phyloP scores from a whole-genome alignment of 768 basidiomycete species.

The Phaffia tasmanica region DNA sequence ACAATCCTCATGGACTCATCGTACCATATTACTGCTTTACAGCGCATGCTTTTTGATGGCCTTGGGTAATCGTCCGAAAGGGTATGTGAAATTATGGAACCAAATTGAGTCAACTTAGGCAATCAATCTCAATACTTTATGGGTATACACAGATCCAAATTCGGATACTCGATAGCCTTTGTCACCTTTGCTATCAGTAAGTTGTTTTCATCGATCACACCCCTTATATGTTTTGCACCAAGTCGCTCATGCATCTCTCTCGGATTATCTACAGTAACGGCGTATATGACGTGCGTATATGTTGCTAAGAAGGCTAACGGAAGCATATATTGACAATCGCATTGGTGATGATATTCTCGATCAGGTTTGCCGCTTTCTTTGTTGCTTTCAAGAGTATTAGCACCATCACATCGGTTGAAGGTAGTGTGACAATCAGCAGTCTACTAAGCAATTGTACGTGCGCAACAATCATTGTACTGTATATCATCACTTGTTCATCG shows the following conservation, averaged over 20 bases:
- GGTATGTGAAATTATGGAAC: constrained; percentile 38
- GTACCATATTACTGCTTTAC: neutral
- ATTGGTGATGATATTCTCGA: no score
- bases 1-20: neutral
- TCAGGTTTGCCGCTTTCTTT: constrained; percentile 46
- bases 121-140: neutral
- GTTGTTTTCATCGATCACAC: neutral
- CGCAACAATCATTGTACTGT: constrained; percentile 27
- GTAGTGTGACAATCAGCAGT: constrained; percentile 44
- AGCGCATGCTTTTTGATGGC: constrained; percentile 67
- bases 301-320: no score
- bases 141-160: constrained; percentile 41
- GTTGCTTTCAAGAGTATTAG: constrained; percentile 72
- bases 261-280: constrained; percentile 45
- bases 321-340: no score
- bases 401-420: constrained; percentile 45
- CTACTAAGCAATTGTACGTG: constrained; percentile 52
- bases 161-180: constrained; percentile 73
- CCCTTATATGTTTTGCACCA: neutral
- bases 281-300: constrained; percentile 68
- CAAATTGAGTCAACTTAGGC: neutral
- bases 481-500: constrained; percentile 37
- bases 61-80: constrained; percentile 84
- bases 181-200: constrained; percentile 63
- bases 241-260: neutral